phyloP scores from a whole-genome alignment of 306 rosid genomes.

The Myrica gale region DNA sequence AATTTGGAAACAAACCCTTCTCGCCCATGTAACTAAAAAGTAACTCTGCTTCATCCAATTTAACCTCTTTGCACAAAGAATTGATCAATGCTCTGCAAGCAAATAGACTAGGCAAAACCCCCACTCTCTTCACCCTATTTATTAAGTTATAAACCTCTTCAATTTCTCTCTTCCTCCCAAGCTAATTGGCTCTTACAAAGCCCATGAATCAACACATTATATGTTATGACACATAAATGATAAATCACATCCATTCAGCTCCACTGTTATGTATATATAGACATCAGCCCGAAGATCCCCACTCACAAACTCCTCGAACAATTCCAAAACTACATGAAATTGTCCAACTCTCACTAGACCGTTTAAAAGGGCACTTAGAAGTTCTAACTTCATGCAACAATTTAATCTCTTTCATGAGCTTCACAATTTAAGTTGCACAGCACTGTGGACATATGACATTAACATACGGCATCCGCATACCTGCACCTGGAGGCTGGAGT shows the following conservation, averaged over 20 bases:
- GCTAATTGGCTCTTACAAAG: slow-evolving; percentile 60
- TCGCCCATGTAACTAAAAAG: slow-evolving; percentile 56
- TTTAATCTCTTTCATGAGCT: slow-evolving; percentile 52
- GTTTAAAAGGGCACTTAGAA: slow-evolving; percentile 66
- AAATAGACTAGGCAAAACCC: slow-evolving; percentile 62
- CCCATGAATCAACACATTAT: slow-evolving; percentile 75
- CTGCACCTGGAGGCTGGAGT: too few relatives aligned
- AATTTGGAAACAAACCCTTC: slow-evolving; percentile 65
- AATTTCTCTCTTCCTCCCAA: slow-evolving; percentile 54
- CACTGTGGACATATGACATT: too few relatives aligned
- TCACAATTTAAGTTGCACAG: slow-evolving; percentile 19
- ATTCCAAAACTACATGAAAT: slow-evolving; percentile 52
- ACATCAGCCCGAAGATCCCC: slow-evolving; percentile 61
- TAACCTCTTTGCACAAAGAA: slow-evolving; percentile 70
- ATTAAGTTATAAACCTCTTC: slow-evolving; percentile 60
- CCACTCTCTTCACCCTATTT: slow-evolving; percentile 53
- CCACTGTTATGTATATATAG: slow-evolving; percentile 60
- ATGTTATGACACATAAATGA: slow-evolving; percentile 46
- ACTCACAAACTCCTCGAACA: slow-evolving; percentile 54
- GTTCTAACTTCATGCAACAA: slow-evolving; percentile 82
- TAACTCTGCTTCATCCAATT: slow-evolving; percentile 58
- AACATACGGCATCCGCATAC: too few relatives aligned
- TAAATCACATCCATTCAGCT: slow-evolving; percentile 44
- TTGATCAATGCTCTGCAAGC: slow-evolving; percentile 65
- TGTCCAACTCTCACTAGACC: slow-evolving; percentile 63